Base-by-base conservation (phyloP, 345 rosid genomes). In the Salix exigua region DNA sequence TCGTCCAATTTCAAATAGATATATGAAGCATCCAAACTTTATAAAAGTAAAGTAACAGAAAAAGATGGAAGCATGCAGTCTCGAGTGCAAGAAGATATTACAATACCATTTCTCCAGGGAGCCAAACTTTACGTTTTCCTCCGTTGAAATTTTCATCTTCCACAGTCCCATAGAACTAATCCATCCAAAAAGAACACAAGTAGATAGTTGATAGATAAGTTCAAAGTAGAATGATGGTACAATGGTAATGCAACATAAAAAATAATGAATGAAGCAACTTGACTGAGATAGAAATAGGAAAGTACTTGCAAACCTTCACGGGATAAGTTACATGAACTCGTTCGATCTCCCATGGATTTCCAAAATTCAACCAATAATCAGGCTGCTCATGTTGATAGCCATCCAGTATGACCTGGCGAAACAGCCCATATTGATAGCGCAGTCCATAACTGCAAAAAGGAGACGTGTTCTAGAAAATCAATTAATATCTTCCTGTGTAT, bases 261-360 rank as follows among this genome's bases (percentile, higher is more conserved):
- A 72, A 80, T 68, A 72, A 25, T n/a, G n/a, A 65, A 53, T 23
- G 28, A 55, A 30, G 38, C 30, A 66, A 61, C 61, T 61, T 73
- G 21, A 46, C 23, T 62, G n/a, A 46, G 19, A 68, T 14, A 73
- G 31, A 66, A 62, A 75, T 33, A 66, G 73, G 30, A 13, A 42
- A 77, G 50, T 60, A 72, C 70, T 75, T 72, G 60, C 84, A 84
- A 79, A 86, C 89, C 87, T 86, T 86, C 73, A 86, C 87, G 61
- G 84, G 64, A 62, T 86, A 86, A 64, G 87, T 76, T 42, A 86
- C 80, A 65, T 86, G 86, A 66, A 82, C 71, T 51, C 89, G 74
- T 78, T 84, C 87, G 28, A 86, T 84, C 81, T 86, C 89, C 89
- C 87, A 86, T 55, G 87, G 89, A 67, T 86, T 86, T 75, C 88